Percentiles rank a stretch among this genome's conserved stretches.
Conservation (phyloP, 192 early-diverging fungal species). For the Coemansia sp. region DNA sequence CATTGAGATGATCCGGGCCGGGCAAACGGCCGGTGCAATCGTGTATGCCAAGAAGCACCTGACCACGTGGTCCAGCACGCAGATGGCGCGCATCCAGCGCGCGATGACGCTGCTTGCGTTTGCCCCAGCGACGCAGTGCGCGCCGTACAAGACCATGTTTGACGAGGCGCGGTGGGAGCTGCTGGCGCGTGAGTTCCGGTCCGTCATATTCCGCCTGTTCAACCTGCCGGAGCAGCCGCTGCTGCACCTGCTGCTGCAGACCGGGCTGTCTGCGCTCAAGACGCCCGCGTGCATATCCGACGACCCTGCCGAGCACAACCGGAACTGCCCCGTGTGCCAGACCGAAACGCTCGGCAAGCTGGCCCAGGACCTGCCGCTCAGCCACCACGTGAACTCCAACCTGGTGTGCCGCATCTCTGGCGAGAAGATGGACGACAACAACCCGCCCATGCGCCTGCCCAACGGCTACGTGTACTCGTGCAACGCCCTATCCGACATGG, state of each 20-base stretch:
- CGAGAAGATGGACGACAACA: slow-evolving; percentile 94
- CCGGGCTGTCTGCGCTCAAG: slow-evolving; percentile 94
- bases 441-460: slow-evolving; percentile 92
- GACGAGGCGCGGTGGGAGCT: slow-evolving; percentile 67
- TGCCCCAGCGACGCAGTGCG: slow-evolving; percentile 68
- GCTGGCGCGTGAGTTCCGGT: slow-evolving; percentile 77
- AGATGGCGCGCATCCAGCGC: slow-evolving; percentile 79
- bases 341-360: slow-evolving; percentile 79
- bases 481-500: slow-evolving; percentile 70
- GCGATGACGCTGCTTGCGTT: slow-evolving; percentile 92
- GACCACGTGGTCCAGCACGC: slow-evolving; percentile 69
- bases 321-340: slow-evolving; percentile 96
- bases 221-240: slow-evolving; percentile 83
- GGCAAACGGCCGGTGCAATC: slow-evolving; percentile 71
- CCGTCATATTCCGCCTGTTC: slow-evolving; percentile 86
- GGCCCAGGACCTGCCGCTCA: slow-evolving; percentile 80
- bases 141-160: slow-evolving; percentile 70
- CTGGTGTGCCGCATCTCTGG: slow-evolving; percentile 92
- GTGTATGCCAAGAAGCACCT: slow-evolving; percentile 85
- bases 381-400: slow-evolving; percentile 94
- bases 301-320: slow-evolving; percentile 70
- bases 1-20: slow-evolving; percentile 78
- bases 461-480: slow-evolving; percentile 95
- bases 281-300: slow-evolving; percentile 73
- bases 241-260: slow-evolving; percentile 85